Base-by-base conservation (phyloP, 2,329 filamentous ascomycete species). In the Xylariaceae sp. region DNA sequence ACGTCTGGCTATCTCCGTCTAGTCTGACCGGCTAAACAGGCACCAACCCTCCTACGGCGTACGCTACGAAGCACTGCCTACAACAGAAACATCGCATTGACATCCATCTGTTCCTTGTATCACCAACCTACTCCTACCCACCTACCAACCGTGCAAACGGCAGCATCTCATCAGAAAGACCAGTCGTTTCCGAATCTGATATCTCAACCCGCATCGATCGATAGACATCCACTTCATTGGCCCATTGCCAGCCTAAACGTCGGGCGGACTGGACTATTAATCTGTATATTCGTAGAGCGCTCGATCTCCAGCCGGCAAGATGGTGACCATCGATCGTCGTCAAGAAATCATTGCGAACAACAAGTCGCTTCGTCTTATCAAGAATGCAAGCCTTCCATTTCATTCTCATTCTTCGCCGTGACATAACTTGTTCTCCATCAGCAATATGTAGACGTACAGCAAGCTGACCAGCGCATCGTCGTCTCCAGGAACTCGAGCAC, bases 301-400 rank as follows among this genome's bases (percentile, higher is more conserved):
- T 18, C 23, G 30, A 30, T 23, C 30, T 13, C 10, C 34, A 35
- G 23, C 57, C 47, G 57, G 45, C 68, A 73, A 65, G 60, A 81
- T 81, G 79, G 76, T 75, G 53, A 74, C 75, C 61, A 67, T 74
- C 64, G 80, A 84, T 67, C 82, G 82, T 66, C 82, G 82, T 66
- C 82, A 85, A 70, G 78, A 77, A 64, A 81, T 84, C 70, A 84
- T 85, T 65, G 82, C 84, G 82, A 85, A 88, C 76, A 94, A 93
- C 79, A 85, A 91, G 77, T 92, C 90, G 72, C 85, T 96, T 72
- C 88, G 91, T 65, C 88, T 85, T 70, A 92, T 96, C 78, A 92
- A 91, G 78, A 91, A 88, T 71, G 91, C 92, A 79, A 68, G 84
- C 10, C 1, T 30, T n/a, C 7, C 6, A 34, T 18, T 56, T 18